phyloP scores from a whole-genome alignment of 139 green algal genomes.

The Zygnema circumcarinatum region DNA sequence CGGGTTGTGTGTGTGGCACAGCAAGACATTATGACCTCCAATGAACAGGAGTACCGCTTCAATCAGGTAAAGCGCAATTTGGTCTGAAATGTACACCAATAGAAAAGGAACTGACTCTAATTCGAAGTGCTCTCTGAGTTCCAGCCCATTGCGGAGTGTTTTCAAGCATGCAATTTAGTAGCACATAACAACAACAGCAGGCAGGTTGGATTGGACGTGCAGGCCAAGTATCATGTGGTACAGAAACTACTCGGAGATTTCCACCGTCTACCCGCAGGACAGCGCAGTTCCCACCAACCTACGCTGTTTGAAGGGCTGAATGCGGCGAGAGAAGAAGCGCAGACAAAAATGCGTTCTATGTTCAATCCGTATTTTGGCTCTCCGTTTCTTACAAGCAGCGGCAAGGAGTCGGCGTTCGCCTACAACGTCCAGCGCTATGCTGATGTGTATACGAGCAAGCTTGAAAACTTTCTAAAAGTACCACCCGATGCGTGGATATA shows the following conservation, averaged over 20 bases:
- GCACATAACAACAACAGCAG: not conserved
- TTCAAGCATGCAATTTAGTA: not conserved
- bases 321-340: not conserved
- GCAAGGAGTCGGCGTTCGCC: slow-evolving; percentile 34
- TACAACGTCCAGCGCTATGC: slow-evolving; percentile 57
- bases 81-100: not conserved
- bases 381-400: slow-evolving; percentile 30
- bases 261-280: not conserved
- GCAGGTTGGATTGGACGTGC: not conserved
- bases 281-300: not conserved
- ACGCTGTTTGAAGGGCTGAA: not conserved
- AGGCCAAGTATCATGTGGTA: slow-evolving; percentile 40
- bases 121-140: not conserved
- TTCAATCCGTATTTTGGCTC: slow-evolving; percentile 58
- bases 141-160: not conserved
- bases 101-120: not conserved
- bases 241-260: slow-evolving; percentile 28
- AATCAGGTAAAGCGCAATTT: slow-evolving; percentile 25
- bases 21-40: slow-evolving; percentile 22
- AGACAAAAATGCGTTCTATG: slow-evolving; percentile 13
- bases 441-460: slow-evolving; percentile 48
- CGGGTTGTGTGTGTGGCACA: slow-evolving; percentile 8
- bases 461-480: slow-evolving; percentile 50
- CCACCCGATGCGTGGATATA: slow-evolving; percentile 31
- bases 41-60: slow-evolving; percentile 23